A percentile compares a stretch with the other conserved stretches of the same genome.
phyloP scores from a whole-genome alignment of 2,329 filamentous ascomycete species.

The Epichloe sibirici region DNA sequence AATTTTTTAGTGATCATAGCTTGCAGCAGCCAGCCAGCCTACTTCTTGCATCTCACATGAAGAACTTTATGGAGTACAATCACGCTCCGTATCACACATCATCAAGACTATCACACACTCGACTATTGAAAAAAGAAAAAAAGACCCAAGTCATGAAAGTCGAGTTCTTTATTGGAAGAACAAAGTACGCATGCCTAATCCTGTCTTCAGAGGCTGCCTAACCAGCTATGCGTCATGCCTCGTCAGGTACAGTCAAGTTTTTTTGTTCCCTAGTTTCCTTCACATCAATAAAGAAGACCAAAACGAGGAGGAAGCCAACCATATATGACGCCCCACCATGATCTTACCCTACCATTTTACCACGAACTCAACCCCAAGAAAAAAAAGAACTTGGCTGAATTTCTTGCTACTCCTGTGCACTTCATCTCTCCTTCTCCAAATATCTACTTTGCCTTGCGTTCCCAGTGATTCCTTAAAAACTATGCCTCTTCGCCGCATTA shows the following conservation, averaged over 20 bases:
- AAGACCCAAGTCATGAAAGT: conserved; percentile 11
- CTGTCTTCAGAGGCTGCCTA: conserved; percentile 25
- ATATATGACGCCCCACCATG: conserved; percentile 32
- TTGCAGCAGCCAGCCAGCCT: too few species aligned
- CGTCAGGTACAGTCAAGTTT: conserved; percentile 15
- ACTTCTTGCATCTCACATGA: too few species aligned
- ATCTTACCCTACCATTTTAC: conserved; percentile 25
- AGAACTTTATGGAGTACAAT: not conserved
- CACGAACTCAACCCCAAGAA: conserved; percentile 8
- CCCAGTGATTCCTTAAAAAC: not conserved
- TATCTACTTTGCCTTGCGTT: not conserved
- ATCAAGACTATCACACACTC: not conserved
- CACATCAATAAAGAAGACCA: conserved; percentile 30
- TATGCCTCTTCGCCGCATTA: not conserved
- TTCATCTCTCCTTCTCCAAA: not conserved
- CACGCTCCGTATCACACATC: not conserved
- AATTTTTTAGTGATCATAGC: too few species aligned
- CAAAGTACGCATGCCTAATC: conserved; percentile 25
- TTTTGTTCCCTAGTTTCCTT: conserved; percentile 22
- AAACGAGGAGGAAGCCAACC: conserved; percentile 32
- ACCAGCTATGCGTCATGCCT: conserved; percentile 26
- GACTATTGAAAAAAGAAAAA: not conserved
- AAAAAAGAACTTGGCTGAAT: not conserved
- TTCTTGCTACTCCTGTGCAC: not conserved
- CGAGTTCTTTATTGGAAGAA: conserved; percentile 27